Percentiles rank a stretch among this genome's conserved stretches.
Conservation (phyloP, 2,329 filamentous ascomycete genomes). For the Talaromyces amestolkiae region DNA sequence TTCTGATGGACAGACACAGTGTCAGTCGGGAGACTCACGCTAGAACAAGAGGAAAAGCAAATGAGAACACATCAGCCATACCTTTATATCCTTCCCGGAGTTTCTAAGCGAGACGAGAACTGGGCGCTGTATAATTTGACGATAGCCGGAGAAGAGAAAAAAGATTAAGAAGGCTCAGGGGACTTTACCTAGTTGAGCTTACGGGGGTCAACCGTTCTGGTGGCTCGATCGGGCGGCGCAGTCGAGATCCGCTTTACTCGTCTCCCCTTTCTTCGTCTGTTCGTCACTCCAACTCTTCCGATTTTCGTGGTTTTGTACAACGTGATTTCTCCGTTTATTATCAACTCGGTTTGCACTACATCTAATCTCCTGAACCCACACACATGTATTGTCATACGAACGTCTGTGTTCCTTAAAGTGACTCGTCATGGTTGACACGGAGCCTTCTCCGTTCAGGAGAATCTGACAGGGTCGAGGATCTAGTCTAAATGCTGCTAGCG, state of each 20-base stretch:
- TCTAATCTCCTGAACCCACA: neutral
- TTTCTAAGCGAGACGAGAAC: conserved; percentile 5
- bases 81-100: conserved; percentile 5
- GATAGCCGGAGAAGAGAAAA: conserved; percentile 3
- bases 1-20: neutral
- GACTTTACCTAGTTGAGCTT: conserved; percentile 15
- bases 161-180: conserved; percentile 9
- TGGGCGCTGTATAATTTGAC: neutral
- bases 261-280: neutral
- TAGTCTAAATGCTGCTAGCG: neutral
- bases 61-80: neutral
- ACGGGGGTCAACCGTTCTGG: neutral
- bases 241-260: neutral
- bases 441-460: neutral
- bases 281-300: neutral
- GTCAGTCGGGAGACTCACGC: neutral
- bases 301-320: neutral
- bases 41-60: neutral
- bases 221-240: neutral
- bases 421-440: neutral
- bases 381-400: neutral
- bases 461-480: neutral
- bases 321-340: neutral
- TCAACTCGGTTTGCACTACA: neutral
- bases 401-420: neutral